A percentile compares a stretch with the other conserved stretches of the same genome.
These are phyloP conservation scores for Fusarium fujikuroi DNA, from an alignment of 2,329 filamentous ascomycete genomes.

Conservation along the genomic window DNA sequence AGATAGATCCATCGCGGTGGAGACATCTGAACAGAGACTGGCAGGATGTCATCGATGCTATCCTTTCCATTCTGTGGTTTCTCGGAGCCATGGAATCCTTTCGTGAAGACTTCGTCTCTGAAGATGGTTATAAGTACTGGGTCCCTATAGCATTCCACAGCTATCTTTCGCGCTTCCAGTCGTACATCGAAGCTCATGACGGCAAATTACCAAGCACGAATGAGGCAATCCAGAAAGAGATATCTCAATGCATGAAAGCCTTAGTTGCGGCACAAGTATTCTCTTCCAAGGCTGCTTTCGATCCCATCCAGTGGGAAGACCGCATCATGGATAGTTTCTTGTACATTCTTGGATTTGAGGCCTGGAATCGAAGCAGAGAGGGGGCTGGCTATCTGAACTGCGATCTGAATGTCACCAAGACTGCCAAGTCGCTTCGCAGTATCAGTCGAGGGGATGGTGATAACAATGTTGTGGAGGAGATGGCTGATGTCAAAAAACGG, in stretches of 20 bases:
- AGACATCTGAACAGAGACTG: neutral
- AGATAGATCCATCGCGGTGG: neutral
- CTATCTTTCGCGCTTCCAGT: rapidly evolving
- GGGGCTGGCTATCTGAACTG: neutral
- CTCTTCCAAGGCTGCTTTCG: rapidly evolving
- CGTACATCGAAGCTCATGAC: neutral
- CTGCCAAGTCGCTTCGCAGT: neutral
- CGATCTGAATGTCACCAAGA: neutral
- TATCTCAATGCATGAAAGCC: neutral
- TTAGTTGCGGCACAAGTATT: neutral
- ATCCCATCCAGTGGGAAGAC: neutral
- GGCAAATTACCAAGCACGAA: rapidly evolving
- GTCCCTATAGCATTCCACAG: neutral
- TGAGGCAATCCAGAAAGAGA: neutral
- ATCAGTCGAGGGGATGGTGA: rapidly evolving
- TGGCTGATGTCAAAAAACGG: rapidly evolving
- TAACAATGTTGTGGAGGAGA: rapidly evolving
- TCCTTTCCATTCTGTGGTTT: neutral
- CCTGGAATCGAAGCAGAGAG: slow-evolving; percentile 2
- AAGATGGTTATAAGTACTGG: neutral
- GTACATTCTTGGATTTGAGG: neutral
- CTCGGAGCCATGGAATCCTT: neutral
- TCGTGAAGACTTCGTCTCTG: rapidly evolving
- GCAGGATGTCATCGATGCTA: neutral
- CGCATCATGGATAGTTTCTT: neutral